Evolutionary conservation across 164 flowering plant species (phyloP).

Genomic region (Sextonia rubra): DNA sequence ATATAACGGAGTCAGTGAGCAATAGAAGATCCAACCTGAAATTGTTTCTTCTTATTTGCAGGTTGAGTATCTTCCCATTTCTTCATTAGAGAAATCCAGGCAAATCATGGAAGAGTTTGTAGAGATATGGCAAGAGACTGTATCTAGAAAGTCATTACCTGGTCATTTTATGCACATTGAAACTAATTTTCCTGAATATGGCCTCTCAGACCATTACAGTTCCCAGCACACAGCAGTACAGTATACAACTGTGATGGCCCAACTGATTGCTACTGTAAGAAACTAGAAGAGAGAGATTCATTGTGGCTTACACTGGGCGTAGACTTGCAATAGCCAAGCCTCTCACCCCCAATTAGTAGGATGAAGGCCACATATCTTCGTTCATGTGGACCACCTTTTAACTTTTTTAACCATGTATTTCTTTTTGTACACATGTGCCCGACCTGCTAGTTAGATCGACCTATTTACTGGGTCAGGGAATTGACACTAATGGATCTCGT

Average conservation of each 20-base stretch:
- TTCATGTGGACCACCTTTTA: no score
- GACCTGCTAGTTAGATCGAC: no score
- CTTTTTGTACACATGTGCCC: no score
- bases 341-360: background rate
- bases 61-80: constrained; percentile 90
- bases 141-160: constrained; percentile 73
- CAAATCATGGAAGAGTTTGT: constrained; percentile 71
- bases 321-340: background rate
- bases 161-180: constrained; percentile 79
- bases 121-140: constrained; percentile 71
- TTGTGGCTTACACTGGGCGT: background rate
- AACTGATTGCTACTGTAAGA: constrained; percentile 48
- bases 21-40: background rate
- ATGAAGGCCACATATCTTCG: no score
- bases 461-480: no score
- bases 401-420: no score
- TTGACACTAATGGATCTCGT: no score
- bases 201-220: constrained; percentile 66
- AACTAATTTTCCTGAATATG: constrained; percentile 67
- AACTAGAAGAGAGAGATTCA: background rate
- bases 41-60: constrained; percentile 18
- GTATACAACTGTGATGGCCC: constrained; percentile 69
- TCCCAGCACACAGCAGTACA: constrained; percentile 82
- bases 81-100: constrained; percentile 73
- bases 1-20: background rate